These are phyloP conservation scores for Funneliformis mosseae DNA, from an alignment of 192 early-diverging fungal genomes.

Conservation along the genomic window DNA sequence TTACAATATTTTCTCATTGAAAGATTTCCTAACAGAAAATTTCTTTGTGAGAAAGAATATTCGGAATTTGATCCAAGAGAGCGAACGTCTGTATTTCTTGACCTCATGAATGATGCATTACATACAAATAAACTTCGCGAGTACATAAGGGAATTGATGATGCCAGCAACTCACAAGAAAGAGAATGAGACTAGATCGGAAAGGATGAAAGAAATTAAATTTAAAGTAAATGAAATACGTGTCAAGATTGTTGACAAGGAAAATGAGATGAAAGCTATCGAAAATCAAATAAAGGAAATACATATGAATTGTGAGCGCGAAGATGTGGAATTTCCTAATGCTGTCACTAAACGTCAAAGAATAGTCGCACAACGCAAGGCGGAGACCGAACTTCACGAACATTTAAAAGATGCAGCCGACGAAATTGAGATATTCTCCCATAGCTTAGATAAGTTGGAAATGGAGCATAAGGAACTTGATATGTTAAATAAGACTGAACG, in stretches of 20 bases:
- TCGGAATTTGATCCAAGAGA: neutral
- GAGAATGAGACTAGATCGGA: neutral
- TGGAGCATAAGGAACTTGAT: neutral
- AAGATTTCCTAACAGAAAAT: neutral
- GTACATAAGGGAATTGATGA: neutral
- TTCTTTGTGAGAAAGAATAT: neutral
- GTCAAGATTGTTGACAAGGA: neutral
- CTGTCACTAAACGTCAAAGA: neutral
- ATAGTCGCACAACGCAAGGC: neutral
- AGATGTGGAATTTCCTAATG: neutral
- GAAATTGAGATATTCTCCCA: neutral
- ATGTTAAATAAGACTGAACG: conserved; percentile 2
- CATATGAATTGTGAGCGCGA: neutral
- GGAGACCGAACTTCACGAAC: neutral
- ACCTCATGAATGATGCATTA: neutral
- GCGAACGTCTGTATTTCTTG: neutral
- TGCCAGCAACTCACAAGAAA: neutral
- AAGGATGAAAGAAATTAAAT: neutral
- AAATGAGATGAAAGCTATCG: neutral
- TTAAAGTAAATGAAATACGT: neutral
- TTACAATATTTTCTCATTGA: neutral
- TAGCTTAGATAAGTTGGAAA: neutral
- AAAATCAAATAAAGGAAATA: neutral
- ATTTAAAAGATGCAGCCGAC: neutral
- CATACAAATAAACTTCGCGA: neutral